Evolutionary conservation across 2,329 filamentous ascomycete species (phyloP), one percentile per base, ranked within the genome.

Genomic region (Fusarium scirpi): DNA sequence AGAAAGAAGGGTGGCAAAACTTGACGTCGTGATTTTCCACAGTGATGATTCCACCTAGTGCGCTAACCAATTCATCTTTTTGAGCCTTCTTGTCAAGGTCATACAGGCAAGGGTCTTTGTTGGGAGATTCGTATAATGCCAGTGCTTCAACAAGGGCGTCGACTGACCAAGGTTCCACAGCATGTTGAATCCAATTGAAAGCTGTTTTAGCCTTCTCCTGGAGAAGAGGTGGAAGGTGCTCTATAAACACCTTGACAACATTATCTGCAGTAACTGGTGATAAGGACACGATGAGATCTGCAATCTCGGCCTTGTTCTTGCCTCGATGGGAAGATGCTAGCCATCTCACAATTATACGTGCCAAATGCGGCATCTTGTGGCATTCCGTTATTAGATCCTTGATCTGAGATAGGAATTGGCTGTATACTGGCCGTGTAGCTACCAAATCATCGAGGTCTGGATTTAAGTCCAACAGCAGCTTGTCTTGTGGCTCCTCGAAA

Each of bases 1-100:
- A 58, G n/a, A 58, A 58, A 1, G 34, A 30, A 3, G 55, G 34
- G 16, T 58, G 55, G 3, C 45, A 41, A 9, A 58, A 27, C 15
- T 25, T 58, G 3, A 58, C 25, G 13, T 51, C 25, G 9, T 1
- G 3, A 13, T 41, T 30, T 7, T 58, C 32, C 2, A 51, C 10
- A 12, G 10, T 43, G 5, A 58, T 4, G 5, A 58, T 43, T 8
- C 55, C 45, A 5, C 45, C 25, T 6, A 58, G 13, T 1, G 25
- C 16, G 5, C 24, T 18, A 3, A 30, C 11, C 11, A 58, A 24
- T 32, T 43, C 25, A 7, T 8, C 12, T 3, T 51, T 51, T 9
- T 25, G 16, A 4, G 11, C 18, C 9, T 58, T 12, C 2, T 24
- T 51, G 9, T 58, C 20, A 6, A 58, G 45, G 3, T 51, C 34